These are phyloP conservation scores for Entophlyctis luteolus DNA, from an alignment of 192 early-diverging fungal genomes.

Conservation along the genomic window DNA sequence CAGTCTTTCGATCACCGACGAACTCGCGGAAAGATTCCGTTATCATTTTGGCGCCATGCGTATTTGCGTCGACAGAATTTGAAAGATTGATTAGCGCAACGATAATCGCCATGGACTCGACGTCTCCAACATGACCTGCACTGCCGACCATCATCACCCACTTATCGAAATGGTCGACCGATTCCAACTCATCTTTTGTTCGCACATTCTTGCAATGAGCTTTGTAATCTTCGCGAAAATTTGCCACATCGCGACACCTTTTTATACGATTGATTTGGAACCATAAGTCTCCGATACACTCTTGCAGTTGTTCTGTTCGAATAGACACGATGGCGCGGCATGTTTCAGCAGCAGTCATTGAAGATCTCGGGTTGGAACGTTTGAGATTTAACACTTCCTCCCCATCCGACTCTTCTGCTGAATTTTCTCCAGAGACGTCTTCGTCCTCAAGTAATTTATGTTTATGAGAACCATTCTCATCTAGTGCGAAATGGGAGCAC, in stretches of 20 bases:
- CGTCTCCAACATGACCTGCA: constrained; percentile 31
- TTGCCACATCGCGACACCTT: not conserved
- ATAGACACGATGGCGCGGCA: constrained; percentile 37
- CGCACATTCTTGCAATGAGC: constrained; percentile 16
- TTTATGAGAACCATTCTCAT: not conserved
- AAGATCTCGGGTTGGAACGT: not conserved
- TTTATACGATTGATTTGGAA: constrained; percentile 21
- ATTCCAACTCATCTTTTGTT: not conserved
- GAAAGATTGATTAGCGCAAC: constrained; percentile 23
- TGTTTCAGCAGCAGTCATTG: constrained; percentile 25
- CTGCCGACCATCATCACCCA: constrained; percentile 29
- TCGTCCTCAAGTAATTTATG: constrained; percentile 5
- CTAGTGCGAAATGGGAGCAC: constrained; percentile 44
- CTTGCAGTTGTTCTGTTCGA: constrained; percentile 31
- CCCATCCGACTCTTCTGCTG: not conserved
- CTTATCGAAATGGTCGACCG: constrained; percentile 28
- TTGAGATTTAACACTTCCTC: not conserved
- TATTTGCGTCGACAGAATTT: constrained; percentile 6
- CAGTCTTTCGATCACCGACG: constrained; percentile 11
- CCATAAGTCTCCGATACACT: constrained; percentile 26
- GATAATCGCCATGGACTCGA: constrained; percentile 30
- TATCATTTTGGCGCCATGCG: not conserved
- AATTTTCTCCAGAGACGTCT: not conserved
- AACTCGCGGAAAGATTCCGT: not conserved
- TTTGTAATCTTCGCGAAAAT: constrained; percentile 13